Conservation (phyloP, 1,284 basidiomycete genomes). For the Cutaneotrichosporon mucoides region DNA sequence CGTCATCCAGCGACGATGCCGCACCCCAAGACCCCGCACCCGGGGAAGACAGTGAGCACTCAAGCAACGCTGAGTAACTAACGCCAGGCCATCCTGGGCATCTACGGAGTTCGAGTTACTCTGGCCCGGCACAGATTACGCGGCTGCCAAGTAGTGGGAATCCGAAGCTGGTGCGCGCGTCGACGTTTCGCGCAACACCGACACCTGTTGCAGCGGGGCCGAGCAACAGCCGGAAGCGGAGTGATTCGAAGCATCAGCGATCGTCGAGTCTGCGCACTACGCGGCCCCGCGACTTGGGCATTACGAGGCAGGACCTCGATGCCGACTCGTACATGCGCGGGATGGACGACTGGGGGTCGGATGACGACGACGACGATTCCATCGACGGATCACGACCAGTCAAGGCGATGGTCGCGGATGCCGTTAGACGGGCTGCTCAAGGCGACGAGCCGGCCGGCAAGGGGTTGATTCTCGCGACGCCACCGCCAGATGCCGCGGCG, state of each 20-base stretch:
- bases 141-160: constrained; percentile 1
- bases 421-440: constrained; percentile 10
- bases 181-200: constrained; percentile 5
- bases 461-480: constrained; percentile 14
- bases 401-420: constrained; percentile 17
- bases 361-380: constrained; percentile 19
- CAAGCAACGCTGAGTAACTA: not conserved
- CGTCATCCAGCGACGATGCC: constrained; percentile 11
- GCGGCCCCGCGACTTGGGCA: not conserved
- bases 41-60: constrained; percentile 7
- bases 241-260: not conserved
- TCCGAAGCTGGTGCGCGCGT: constrained; percentile 15
- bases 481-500: constrained; percentile 14
- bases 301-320: constrained; percentile 12
- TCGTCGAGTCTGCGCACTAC: not conserved
- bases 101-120: constrained; percentile 18
- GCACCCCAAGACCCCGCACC: not conserved
- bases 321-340: constrained; percentile 19
- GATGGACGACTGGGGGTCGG: constrained; percentile 24
- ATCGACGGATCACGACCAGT: constrained; percentile 10
- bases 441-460: constrained; percentile 10
- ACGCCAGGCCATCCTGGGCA: constrained; percentile 9
- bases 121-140: constrained; percentile 13
- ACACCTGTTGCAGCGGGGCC: not conserved
- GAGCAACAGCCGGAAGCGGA: not conserved